Base-by-base conservation (phyloP, 1,284 basidiomycete species). In the Irpex rosettiformis region DNA sequence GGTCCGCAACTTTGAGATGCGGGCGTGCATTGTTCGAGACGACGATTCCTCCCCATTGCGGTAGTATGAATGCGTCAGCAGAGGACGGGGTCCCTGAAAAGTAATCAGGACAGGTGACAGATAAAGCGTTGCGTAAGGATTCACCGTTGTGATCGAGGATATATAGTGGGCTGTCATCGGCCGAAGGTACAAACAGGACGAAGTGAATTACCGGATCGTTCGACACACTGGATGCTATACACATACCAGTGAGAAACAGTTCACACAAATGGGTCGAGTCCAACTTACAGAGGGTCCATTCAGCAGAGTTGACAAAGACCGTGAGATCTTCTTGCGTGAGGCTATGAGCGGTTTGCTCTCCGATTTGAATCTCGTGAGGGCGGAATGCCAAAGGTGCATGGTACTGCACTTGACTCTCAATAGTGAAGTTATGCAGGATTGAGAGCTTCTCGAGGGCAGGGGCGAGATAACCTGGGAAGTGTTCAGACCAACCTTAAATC, bases 171-270 rank as follows among this genome's bases (percentile, higher is more conserved):
- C 85, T 77, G 61, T 86, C 85, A 5, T 67, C 66, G 1, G 78
- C 70, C 0, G 90, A 89, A 0, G 97, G 96, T 1, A 98, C 79
- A 71, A 95, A 99, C 1, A 98, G 75, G 52, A 99, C 74, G 69
- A 99, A 96, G 70, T 98, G 93, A 1, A 99, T 75, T 0, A 97
- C 94, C 3, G 93, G 94, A 65, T 97, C 93, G 64, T 92, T 93
- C 10, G 93, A 93, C 0, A 87, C 85, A 61, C 88, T 86, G 0
- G 89, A 91, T 16, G 91, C 91, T 93, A 62, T 37, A 8, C 33
- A 16, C 10, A 16, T 11, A 37, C 33, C 40, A 51, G 11, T 57
- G 21, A 49, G 37, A 57, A 30, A n/a, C n/a, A n/a, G n/a, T n/a
- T n/a, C n/a, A n/a, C n/a, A n/a, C n/a, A n/a, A n/a, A n/a, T n/a